Percentiles rank a stretch among this genome's conserved stretches.
These are phyloP conservation scores for Misopates orontium DNA, from an alignment of 257 asterid genomes.

Conservation along the genomic window DNA sequence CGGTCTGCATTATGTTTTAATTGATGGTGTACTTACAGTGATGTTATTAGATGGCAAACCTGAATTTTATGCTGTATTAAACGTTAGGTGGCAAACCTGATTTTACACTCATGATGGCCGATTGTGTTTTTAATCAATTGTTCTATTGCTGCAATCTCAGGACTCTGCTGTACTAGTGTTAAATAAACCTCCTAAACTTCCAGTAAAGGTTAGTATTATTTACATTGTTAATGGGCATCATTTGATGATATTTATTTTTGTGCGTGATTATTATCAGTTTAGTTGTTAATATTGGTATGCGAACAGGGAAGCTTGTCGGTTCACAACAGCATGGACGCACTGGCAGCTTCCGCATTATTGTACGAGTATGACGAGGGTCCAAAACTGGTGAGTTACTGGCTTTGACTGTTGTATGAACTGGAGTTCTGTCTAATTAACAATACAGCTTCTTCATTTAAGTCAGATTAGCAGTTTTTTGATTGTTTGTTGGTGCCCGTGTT, in stretches of 20 bases:
- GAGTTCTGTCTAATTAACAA: not conserved
- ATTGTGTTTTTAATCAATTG: conserved; percentile 25
- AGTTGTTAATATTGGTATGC: not conserved
- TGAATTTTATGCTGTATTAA: not conserved
- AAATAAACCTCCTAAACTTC: conserved; percentile 94
- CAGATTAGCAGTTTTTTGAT: too few species aligned
- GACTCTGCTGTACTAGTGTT: conserved; percentile 85
- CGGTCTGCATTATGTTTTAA: not conserved
- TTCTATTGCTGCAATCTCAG: conserved; percentile 40
- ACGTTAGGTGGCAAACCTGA: not conserved
- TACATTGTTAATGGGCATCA: not conserved
- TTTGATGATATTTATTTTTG: too few species aligned
- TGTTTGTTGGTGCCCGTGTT: too few species aligned
- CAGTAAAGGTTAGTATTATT: conserved; percentile 66
- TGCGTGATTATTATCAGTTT: too few species aligned
- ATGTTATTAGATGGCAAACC: conserved; percentile 1
- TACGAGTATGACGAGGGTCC: conserved; percentile 89
- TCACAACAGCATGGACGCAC: conserved; percentile 98
- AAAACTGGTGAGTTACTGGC: conserved; percentile 61
- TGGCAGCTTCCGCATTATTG: conserved; percentile 95
- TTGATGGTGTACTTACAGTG: too few species aligned
- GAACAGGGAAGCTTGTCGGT: conserved; percentile 69
- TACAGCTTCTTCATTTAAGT: not conserved
- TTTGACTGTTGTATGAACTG: not conserved
- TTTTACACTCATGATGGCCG: not conserved